A percentile compares a stretch with the other conserved stretches of the same genome.
phyloP scores from a whole-genome alignment of 2,329 filamentous ascomycete species.

The Allantophomopsis cytisporea region DNA sequence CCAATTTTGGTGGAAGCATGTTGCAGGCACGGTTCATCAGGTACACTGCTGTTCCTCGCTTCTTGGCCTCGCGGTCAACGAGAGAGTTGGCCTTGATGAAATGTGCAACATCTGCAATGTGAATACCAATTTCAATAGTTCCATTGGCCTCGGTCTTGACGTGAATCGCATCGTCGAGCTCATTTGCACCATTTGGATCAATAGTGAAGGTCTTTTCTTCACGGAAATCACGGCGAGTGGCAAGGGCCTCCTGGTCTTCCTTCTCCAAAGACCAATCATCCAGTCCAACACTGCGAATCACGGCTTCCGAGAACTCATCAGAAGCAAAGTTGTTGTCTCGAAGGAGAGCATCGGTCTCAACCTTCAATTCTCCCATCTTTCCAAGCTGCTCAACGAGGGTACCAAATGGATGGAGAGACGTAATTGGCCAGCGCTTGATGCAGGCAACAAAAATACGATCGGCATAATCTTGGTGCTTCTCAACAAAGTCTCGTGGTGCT shows the following conservation, averaged over 20 bases:
- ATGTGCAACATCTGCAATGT: slow-evolving; percentile 89
- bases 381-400: slow-evolving; percentile 95
- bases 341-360: slow-evolving; percentile 92
- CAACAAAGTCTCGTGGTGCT: slow-evolving; percentile 92
- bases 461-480: slow-evolving; percentile 95
- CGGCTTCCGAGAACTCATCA: slow-evolving; percentile 94
- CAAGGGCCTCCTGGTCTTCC: slow-evolving; percentile 64
- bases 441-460: slow-evolving; percentile 97
- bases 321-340: slow-evolving; percentile 98
- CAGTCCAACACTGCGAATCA: slow-evolving; percentile 81
- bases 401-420: slow-evolving; percentile 96
- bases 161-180: slow-evolving; percentile 87
- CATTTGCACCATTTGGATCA: slow-evolving; percentile 74
- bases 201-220: slow-evolving; percentile 82
- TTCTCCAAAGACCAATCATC: slow-evolving; percentile 82
- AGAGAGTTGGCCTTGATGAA: slow-evolving; percentile 95
- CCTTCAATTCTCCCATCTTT: slow-evolving; percentile 92
- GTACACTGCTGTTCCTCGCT: slow-evolving; percentile 91
- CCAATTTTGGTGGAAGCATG: slow-evolving; percentile 78
- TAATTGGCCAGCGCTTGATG: slow-evolving; percentile 99
- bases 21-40: slow-evolving; percentile 74
- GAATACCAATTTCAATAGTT: slow-evolving; percentile 85
- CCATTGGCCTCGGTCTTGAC: slow-evolving; percentile 74
- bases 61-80: slow-evolving; percentile 94
- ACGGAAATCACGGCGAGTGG: slow-evolving; percentile 78